phyloP scores from a whole-genome alignment of 1,139 yeast genomes.

The Yamadazyma membranifaciens region DNA sequence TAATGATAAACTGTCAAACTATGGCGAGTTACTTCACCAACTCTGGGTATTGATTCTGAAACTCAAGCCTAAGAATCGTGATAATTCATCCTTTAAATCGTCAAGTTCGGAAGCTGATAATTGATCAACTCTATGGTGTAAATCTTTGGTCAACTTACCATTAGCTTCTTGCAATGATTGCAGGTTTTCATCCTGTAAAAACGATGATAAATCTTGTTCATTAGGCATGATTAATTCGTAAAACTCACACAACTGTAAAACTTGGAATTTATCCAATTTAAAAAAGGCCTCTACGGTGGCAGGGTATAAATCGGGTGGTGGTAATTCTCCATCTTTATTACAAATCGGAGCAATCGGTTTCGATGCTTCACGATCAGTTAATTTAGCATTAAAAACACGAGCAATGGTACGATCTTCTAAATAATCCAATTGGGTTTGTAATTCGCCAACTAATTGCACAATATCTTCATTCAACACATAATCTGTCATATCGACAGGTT shows the following conservation, averaged over 20 bases:
- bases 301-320: slow-evolving; percentile 58
- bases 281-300: slow-evolving; percentile 53
- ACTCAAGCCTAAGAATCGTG: slow-evolving; percentile 64
- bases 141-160: slow-evolving; percentile 27
- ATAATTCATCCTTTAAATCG: slow-evolving; percentile 58
- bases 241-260: slow-evolving; percentile 60
- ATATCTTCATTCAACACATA: slow-evolving; percentile 79
- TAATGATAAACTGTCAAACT: neutral
- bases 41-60: slow-evolving; percentile 5
- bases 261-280: slow-evolving; percentile 37
- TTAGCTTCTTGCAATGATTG: slow-evolving; percentile 34
- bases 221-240: slow-evolving; percentile 65
- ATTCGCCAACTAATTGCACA: slow-evolving; percentile 80
- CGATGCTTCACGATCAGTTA: slow-evolving; percentile 13
- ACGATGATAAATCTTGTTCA: slow-evolving; percentile 44
- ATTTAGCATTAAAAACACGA: slow-evolving; percentile 50
- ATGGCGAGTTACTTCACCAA: slow-evolving; percentile 5
- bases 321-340: slow-evolving; percentile 73
- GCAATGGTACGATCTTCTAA: slow-evolving; percentile 66
- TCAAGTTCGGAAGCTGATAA: slow-evolving; percentile 34
- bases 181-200: slow-evolving; percentile 40
- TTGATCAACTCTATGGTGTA: slow-evolving; percentile 37
- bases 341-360: slow-evolving; percentile 31
- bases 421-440: slow-evolving; percentile 79
- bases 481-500: slow-evolving; percentile 50